A percentile compares a stretch with the other conserved stretches of the same genome.
These are phyloP conservation scores for Cenchrus purpureus DNA, from an alignment of 176 grass and related monocot genomes.

Conservation along the genomic window DNA sequence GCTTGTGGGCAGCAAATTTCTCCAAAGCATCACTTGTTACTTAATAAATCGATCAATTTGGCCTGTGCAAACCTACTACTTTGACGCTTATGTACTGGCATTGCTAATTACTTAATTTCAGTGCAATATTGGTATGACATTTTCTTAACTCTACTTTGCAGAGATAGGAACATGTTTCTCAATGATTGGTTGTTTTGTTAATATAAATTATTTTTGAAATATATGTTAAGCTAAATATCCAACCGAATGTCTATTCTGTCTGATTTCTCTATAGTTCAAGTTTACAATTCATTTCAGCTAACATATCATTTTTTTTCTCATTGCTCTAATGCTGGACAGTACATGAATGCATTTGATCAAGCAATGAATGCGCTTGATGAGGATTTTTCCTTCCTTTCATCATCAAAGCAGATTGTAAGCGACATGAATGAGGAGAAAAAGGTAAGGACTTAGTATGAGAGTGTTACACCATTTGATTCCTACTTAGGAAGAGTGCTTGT, in stretches of 20 bases:
- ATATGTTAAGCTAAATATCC: conserved; percentile 3
- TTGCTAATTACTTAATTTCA: conserved; percentile 2
- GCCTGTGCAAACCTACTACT: background rate
- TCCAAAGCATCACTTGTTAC: background rate
- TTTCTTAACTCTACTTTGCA: conserved; percentile 31
- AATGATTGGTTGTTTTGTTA: background rate
- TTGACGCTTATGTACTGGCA: background rate
- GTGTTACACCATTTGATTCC: conserved; percentile 26
- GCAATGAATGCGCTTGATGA: conserved; percentile 92
- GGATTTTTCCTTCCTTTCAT: conserved; percentile 77
- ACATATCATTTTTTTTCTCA: conserved; percentile 23
- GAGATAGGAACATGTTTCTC: background rate
- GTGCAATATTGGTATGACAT: background rate
- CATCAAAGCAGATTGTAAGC: conserved; percentile 89
- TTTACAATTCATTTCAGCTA: conserved; percentile 29
- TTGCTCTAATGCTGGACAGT: conserved; percentile 58
- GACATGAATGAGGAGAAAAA: conserved; percentile 80
- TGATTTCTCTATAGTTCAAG: conserved; percentile 22
- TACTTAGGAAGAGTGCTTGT: conserved; percentile 18
- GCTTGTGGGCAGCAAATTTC: background rate
- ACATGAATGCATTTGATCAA: conserved; percentile 93
- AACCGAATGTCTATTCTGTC: background rate
- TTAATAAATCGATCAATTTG: background rate
- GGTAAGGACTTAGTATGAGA: conserved; percentile 49
- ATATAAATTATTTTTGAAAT: background rate